Evolutionary conservation across 345 rosid species (phyloP).

Genomic region (Brassica juncea): DNA sequence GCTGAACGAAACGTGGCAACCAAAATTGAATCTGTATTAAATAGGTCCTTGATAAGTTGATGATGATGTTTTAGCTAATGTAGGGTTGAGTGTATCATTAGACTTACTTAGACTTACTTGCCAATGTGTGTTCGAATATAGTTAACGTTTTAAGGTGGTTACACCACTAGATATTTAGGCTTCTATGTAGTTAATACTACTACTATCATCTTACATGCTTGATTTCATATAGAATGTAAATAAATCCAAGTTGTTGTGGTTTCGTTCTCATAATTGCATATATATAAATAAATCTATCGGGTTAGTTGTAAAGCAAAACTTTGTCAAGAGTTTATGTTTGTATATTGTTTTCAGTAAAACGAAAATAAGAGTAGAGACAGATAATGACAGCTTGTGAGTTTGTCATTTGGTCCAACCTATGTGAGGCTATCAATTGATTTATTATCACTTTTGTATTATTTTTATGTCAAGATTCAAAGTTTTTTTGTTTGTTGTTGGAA

Average conservation of each 20-base stretch:
- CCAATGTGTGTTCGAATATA: conserved; percentile 19
- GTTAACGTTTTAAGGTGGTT: conserved; percentile 23
- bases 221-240: conserved; percentile 24
- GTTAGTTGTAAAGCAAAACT: conserved; percentile 13
- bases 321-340: conserved; percentile 11
- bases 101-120: not conserved
- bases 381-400: conserved; percentile 35
- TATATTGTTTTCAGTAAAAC: not conserved
- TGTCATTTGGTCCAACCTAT: conserved; percentile 35
- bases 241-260: conserved; percentile 29
- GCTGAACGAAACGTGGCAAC: not conserved
- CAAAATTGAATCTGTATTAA: conserved; percentile 1
- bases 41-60: conserved; percentile 3
- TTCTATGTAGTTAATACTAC: not conserved
- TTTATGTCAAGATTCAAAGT: conserved; percentile 10
- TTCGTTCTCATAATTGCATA: conserved; percentile 28
- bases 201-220: not conserved
- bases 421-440: conserved; percentile 20
- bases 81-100: conserved; percentile 22
- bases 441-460: conserved; percentile 24
- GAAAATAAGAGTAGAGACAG: not conserved
- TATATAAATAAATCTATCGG: not conserved
- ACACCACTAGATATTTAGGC: not conserved
- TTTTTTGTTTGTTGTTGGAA: conserved; percentile 19
- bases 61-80: conserved; percentile 30